Base-by-base conservation (phyloP, 345 rosid genomes). In the Isatis tinctoria region DNA sequence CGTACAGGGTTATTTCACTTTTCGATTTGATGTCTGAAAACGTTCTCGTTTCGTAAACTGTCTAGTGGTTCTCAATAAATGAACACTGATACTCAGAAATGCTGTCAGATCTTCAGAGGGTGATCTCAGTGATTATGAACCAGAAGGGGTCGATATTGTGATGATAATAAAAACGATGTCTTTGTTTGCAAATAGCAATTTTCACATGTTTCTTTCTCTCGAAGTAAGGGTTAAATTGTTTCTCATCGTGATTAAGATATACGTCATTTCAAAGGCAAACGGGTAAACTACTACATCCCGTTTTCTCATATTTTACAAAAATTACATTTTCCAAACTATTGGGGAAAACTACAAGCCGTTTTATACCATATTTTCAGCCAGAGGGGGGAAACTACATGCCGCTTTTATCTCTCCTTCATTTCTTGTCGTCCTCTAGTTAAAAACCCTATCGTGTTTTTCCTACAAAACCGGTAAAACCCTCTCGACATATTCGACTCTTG, bases 391-490 rank as follows among this genome's bases (percentile, higher is more conserved):
- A 66, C 54, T 27, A 37, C 68, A 13, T 40, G 48, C 52, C 67
- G 73, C 20, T 74, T 65, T n/a, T 2, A 6, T 47, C 10, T 24
- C 33, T 24, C n/a, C 41, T 65, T 24, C 66, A 44, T 35, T 18
- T 53, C 63, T 27, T 49, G 26, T 27, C 56, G 26, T 27, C 56
- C 37, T n/a, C 6, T 60, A 41, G 24, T 74, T 57, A 37, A 75
- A 45, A 74, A 60, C 69, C 74, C 69, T 75, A 53, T 75, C 74
- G 41, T 32, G 16, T 32, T 41, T 32, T 41, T 22, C 6, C 10
- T 51, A 26, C n/a, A 71, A 60, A 53, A 41, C 62, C 36, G 24
- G 36, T 67, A 75, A 75, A 75, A 62, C 79, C 75, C 72, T 45
- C 60, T 57, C 26, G n/a, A 65, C 12, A 26, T 17, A 44, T 65